Evolutionary conservation across 2,329 filamentous ascomycete genomes (phyloP), one percentile per base, ranked within the genome.

Genomic region (Akanthomyces dipterigenus): DNA sequence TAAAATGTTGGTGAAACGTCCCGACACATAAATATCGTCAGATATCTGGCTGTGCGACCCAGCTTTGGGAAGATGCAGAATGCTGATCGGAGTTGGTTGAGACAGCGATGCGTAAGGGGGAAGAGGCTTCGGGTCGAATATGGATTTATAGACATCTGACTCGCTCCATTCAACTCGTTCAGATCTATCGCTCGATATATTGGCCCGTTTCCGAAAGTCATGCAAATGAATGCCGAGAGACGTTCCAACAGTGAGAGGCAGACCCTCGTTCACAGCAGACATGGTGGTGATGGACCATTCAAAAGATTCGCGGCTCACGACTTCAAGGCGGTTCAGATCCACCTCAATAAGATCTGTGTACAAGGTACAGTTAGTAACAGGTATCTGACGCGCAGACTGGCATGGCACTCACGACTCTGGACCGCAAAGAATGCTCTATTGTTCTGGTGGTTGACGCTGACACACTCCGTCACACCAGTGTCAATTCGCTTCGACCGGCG

Each of bases 1-100:
- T 3, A 97, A 78, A 61, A 97, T 90, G 68, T 87, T 93, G 5
- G 92, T 89, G 71, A 97, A 97, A 18, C 93, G 85, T 0, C 93
- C 93, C 5, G 89, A 91, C 40, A 97, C 86, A 76, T 93, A 93
- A 45, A 98, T 95, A 34, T 95, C 89, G 63, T 88, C 83, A 55
- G 90, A 89, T 20, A 86, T 79, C 64, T 84, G 79, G 54, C 77
- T 76, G 11, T 72, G 72, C 9, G 77, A 73, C 0, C 80, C 82
- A 1, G 83, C 76, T 9, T 77, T 79, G 16, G 88, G 87, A 31
- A 93, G 78, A 70, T 96, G 91, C 2, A 96, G 77, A 64, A 97
- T 92, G 50, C 88, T 91, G 26, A 96, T 81, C 1, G 93, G 91
- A 0, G 90, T 90, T 1, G 91, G 88, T 66, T 95, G 89, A 40